Base-by-base conservation (phyloP, 192 early-diverging fungal species). In the Entrophospora sp. region DNA sequence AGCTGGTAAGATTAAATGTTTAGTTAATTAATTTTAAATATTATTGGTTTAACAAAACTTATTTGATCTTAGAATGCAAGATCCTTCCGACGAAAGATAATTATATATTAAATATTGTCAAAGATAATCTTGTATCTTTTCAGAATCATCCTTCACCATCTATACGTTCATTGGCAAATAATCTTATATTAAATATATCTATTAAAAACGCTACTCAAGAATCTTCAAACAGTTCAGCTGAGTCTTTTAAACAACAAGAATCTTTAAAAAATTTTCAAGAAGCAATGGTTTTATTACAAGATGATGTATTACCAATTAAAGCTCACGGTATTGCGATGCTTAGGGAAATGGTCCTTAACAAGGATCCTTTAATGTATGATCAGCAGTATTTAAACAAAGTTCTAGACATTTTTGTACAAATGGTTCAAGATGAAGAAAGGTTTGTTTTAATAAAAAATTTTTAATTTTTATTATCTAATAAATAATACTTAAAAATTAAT, bases 241-340 rank as follows among this genome's bases (percentile, higher is more conserved):
- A 68, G 1, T 42, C 61, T 18, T 42, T 61, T 38, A 56, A 40
- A 48, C 68, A 51, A 57, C 69, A 73, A 45, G 73, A 56, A 22
- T 85, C 77, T 14, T 68, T 78, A 57, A 70, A 79, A 60, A 81
- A 82, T 32, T 91, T 92, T 64, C 79, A 75, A 14, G 79, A 86
- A 36, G 91, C 93, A 0, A 71, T 97, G 75, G 83, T 87, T 20
- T 90, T 91, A 14, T 71, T 93, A 0, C 76, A 78, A 32, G 87
- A 90, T 68, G 83, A 86, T 9, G 71, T 96, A 22, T 72, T 96
- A 27, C 95, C 95, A 0, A 85, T 98, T 4, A 80, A 87, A 28
- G 95, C 94, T 3, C 89, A 93, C 36, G 95, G 95, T 5, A 84
- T 96, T 58, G 81, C 81, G 7, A 81, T 89, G 67, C 72, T 98